phyloP scores from a whole-genome alignment of 176 grass and related monocot genomes.

The Hordeum marinum region DNA sequence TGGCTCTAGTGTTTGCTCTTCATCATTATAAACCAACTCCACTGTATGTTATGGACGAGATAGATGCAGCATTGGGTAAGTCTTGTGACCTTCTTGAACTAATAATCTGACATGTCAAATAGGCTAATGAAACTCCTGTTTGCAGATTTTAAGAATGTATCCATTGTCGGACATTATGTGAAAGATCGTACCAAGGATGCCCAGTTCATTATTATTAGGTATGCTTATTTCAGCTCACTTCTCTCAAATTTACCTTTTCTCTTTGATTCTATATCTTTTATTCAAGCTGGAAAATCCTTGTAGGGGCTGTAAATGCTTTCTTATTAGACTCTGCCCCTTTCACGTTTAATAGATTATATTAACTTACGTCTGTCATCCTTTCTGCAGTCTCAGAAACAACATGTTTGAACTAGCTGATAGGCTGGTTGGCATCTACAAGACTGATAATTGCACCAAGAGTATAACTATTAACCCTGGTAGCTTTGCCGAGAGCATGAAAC shows the following conservation, averaged over 20 bases:
- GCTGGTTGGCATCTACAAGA: constrained; percentile 96
- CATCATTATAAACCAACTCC: constrained; percentile 99
- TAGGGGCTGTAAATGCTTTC: neutral
- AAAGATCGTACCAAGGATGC: constrained; percentile 97
- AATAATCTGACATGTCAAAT: neutral
- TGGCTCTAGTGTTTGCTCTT: constrained; percentile 97
- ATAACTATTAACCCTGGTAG: constrained; percentile 78
- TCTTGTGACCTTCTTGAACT: neutral
- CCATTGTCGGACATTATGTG: constrained; percentile 95
- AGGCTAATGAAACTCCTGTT: constrained; percentile 21
- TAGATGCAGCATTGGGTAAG: constrained; percentile 95
- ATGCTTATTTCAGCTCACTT: neutral
- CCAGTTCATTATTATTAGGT: constrained; percentile 99
- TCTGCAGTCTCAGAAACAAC: constrained; percentile 85
- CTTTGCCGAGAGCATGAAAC: constrained; percentile 47
- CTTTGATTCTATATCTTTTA: neutral
- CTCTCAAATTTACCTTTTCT: neutral
- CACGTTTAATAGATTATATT: neutral
- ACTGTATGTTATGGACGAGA: constrained; percentile 98
- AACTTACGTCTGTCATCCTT: neutral
- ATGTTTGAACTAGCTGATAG: constrained; percentile 97
- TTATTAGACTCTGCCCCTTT: neutral
- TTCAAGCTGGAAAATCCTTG: neutral
- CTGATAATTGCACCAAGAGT: constrained; percentile 98
- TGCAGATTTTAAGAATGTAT: constrained; percentile 97